These are phyloP conservation scores for Cystobasidium tubakii DNA, from an alignment of 768 basidiomycete genomes.

Conservation along the genomic window DNA sequence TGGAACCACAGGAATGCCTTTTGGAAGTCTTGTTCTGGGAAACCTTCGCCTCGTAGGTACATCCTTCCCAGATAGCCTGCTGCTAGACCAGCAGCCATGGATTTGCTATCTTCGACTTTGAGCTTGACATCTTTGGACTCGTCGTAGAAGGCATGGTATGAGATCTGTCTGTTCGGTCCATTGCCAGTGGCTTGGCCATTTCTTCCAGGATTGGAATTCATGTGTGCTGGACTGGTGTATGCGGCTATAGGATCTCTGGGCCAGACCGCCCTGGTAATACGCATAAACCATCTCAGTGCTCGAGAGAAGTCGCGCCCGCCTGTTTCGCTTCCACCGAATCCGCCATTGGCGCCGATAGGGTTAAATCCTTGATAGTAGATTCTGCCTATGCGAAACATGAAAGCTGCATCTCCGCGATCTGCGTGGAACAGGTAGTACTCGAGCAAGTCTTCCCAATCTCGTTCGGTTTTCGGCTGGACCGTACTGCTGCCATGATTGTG, in stretches of 20 bases:
- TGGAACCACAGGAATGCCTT: conserved; percentile 81
- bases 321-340: conserved; percentile 51
- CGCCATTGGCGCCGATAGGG: conserved; percentile 70
- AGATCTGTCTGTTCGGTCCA: conserved; percentile 23
- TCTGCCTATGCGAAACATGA: conserved; percentile 86
- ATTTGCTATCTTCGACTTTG: conserved; percentile 48
- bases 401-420: conserved; percentile 79
- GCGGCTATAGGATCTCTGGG: conserved; percentile 63
- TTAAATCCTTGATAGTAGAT: conserved; percentile 95
- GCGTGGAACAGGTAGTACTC: conserved; percentile 70
- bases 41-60: conserved; percentile 88
- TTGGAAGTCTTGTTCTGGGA: conserved; percentile 68
- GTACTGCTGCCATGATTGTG: conserved; percentile 81
- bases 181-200: conserved; percentile 41
- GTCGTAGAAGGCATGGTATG: conserved; percentile 44
- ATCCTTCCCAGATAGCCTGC: conserved; percentile 88
- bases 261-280: conserved; percentile 80
- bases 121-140: conserved; percentile 47
- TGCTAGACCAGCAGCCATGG: conserved; percentile 67
- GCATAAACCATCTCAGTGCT: conserved; percentile 75
- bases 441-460: conserved; percentile 45
- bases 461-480: conserved; percentile 49
- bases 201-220: not conserved
- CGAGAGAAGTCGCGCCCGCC: conserved; percentile 69
- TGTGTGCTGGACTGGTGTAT: conserved; percentile 48